Base-by-base conservation (phyloP, 108 stramenopile species). In the Cafeteria roenbergensis region DNA sequence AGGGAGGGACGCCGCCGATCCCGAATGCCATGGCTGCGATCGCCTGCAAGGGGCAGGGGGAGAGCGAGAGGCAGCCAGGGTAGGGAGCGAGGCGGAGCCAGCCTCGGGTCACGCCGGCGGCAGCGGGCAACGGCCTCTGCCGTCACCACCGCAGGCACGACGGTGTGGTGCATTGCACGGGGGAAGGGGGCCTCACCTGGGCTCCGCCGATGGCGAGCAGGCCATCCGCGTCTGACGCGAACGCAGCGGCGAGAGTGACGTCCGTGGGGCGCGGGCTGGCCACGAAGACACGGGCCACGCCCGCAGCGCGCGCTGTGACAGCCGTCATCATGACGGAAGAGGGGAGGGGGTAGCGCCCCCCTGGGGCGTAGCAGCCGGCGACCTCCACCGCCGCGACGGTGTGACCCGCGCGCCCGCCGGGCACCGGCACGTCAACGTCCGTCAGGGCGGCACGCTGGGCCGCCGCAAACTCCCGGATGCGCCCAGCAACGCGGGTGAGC, bases 341-440 rank as follows among this genome's bases (percentile, higher is more conserved):
- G 27, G 95, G 95, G 37, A 97, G 78, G 17, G 95, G 95, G 70
- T 97, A 97, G 28, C 95, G 82, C 26, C 96, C 96, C 42, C 96
- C 96, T 0, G 96, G 96, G 24, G 96, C 96, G 71, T 98, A 98
- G 79, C 96, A 98, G 53, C 96, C 94, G 25, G 96, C 96, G 27
- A 85, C 87, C 72, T 65, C 64, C 70, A 93, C 90, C 37, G 94
- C 87, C 65, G 89, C 86, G 32, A 98, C 86, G 14, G 87, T 88
- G 69, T 95, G 96, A 9, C 96, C 96, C 34, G 94, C 96, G 74
- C 74, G 73, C 6, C 94, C 93, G 50, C 94, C 96, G 25, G 93
- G 94, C 80, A 98, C 94, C 71, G 83, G 80, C 62, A 89, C 76
- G 62, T 84, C 85, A 57, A 87, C 79, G 72, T 93, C 90, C 48